These are phyloP conservation scores for Trichoderma sp. DNA, from an alignment of 2,329 filamentous ascomycete species.

Conservation along the genomic window DNA sequence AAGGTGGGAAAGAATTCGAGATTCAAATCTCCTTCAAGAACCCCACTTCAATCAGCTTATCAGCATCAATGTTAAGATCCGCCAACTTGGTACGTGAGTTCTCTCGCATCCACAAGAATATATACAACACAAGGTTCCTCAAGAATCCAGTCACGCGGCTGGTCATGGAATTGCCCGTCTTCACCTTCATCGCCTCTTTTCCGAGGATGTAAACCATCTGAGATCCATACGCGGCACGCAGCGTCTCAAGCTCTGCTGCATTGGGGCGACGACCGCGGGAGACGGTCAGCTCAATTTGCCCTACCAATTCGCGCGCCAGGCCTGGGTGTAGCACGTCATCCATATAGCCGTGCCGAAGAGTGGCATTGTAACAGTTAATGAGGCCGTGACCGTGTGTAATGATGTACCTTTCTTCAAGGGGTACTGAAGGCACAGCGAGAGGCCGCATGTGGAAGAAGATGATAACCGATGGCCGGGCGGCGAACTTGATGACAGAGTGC, in stretches of 20 bases:
- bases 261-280: constrained; percentile 39
- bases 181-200: constrained; percentile 60
- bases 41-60: constrained; percentile 68
- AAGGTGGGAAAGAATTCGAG: background rate
- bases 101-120: constrained; percentile 68
- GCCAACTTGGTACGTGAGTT: constrained; percentile 69
- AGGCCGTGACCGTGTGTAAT: constrained; percentile 51
- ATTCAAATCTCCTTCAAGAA: constrained; percentile 67
- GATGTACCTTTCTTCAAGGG: constrained; percentile 52
- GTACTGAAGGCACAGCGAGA: constrained; percentile 60
- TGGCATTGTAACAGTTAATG: constrained; percentile 68
- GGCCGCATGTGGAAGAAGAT: constrained; percentile 76
- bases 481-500: constrained; percentile 74
- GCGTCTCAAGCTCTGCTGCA: constrained; percentile 48
- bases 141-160: constrained; percentile 37
- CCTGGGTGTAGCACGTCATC: constrained; percentile 71
- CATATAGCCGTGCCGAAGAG: constrained; percentile 73
- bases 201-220: constrained; percentile 63
- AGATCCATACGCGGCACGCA: constrained; percentile 50
- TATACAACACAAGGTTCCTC: constrained; percentile 52
- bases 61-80: constrained; percentile 54
- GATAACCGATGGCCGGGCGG: constrained; percentile 67
- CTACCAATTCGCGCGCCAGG: constrained; percentile 59
- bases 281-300: constrained; percentile 61
- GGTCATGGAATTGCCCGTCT: constrained; percentile 47